Conservation (phyloP, 441 rosid genomes). For the Sinapis alba region DNA sequence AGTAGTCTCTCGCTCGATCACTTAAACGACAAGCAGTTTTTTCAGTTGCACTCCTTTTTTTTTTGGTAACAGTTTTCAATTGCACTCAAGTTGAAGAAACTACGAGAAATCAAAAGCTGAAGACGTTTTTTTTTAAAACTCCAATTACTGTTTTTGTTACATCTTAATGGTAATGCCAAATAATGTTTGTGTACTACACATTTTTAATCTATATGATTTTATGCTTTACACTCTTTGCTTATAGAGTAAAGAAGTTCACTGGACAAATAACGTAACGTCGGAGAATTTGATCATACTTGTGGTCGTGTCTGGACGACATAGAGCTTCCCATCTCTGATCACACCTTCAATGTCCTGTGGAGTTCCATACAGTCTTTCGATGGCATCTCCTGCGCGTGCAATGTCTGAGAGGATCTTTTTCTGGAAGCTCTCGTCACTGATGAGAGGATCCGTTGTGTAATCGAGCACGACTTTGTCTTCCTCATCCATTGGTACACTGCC, state of each 20-base stretch:
- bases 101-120: slow-evolving; percentile 1
- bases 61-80: slow-evolving; percentile 9
- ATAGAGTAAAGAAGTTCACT: slow-evolving; percentile 24
- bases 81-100: background rate
- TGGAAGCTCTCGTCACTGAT: slow-evolving; percentile 66
- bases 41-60: background rate
- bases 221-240: slow-evolving; percentile 22
- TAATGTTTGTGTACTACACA: slow-evolving; percentile 17
- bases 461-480: slow-evolving; percentile 76
- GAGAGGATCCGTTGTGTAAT: slow-evolving; percentile 80
- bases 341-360: slow-evolving; percentile 97
- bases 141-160: background rate
- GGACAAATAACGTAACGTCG: slow-evolving; percentile 17
- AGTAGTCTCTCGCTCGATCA: background rate
- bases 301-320: slow-evolving; percentile 96
- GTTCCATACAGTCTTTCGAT: slow-evolving; percentile 88
- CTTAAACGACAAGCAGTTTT: slow-evolving; percentile 22
- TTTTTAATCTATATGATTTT: slow-evolving; percentile 12
- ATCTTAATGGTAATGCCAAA: background rate
- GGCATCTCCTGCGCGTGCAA: slow-evolving; percentile 76
- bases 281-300: slow-evolving; percentile 63
- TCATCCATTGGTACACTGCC: slow-evolving; percentile 97
- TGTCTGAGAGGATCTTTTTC: slow-evolving; percentile 68
- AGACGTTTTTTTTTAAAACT: slow-evolving; percentile 5
- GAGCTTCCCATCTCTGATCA: slow-evolving; percentile 79